Base-by-base conservation (phyloP, 2,329 filamentous ascomycete species). In the Cordyceps fumosorosea region DNA sequence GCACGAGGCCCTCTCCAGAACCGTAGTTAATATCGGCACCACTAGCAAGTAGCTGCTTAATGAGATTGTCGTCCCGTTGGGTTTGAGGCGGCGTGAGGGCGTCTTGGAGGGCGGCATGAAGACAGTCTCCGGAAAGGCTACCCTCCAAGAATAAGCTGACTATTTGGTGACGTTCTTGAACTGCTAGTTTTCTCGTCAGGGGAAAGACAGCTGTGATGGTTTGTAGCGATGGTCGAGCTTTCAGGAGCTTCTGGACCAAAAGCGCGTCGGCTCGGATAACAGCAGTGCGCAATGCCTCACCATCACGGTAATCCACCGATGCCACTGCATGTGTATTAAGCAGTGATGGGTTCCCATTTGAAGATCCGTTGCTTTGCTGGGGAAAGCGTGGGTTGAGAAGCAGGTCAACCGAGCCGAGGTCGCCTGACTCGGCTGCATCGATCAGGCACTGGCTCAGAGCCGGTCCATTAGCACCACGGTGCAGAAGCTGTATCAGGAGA, bases 11-110 rank as follows among this genome's bases (percentile, higher is more conserved):
- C n/a, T 77, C 73, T 0, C 82, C 81, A 29, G 80, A 77, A 48
- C 81, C 80, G 60, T 80, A 81, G 65, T 84, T 84, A 44, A 83
- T 76, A 54, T 85, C 82, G 4, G 80, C 80, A 16, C 80, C 78
- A 63, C 83, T 74, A 2, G 76, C 74, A 5, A 86, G 72, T 3
- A 86, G 71, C 5, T 86, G 73, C 7, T 76, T 75, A 60, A 86
- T 81, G 12, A 86, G 71, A 1, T 76, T 74, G 48, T 80, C 77
- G 45, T 86, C 83, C 44, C 81, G 74, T 47, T 75, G 73, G 0
- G 77, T 75, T 1, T 75, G 74, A 14, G 77, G 74, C 48, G 83
- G 79, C 16, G 77, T 75, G 48, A 85, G 79, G n/a, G 80, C 80
- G 26, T 80, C 76, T 63, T 84, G 79, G 2, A 86, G 68, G 2